Evolutionary conservation across 257 asterid genomes (phyloP).

Genomic region (Vinca minor): DNA sequence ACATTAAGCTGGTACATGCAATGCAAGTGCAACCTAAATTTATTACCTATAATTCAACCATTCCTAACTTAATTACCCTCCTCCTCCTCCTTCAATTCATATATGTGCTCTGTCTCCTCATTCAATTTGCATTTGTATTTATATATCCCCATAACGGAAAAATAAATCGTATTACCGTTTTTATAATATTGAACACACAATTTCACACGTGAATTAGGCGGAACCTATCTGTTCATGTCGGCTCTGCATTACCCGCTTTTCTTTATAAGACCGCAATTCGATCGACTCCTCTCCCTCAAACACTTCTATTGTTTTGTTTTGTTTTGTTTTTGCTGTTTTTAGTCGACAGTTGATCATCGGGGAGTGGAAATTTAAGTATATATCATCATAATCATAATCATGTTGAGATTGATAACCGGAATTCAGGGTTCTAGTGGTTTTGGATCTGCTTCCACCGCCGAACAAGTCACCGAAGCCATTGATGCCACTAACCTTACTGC

Average conservation of each 20-base stretch:
- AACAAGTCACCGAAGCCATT: conserved; percentile 49
- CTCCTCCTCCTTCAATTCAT: no score
- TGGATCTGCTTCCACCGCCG: conserved; percentile 77
- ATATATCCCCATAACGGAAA: no score
- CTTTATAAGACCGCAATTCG: background rate
- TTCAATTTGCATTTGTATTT: background rate
- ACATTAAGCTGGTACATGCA: no score
- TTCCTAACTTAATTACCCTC: no score
- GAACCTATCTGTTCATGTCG: no score
- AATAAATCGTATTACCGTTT: no score
- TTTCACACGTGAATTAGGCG: no score
- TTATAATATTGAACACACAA: no score
- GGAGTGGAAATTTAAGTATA: background rate
- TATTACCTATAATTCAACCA: background rate
- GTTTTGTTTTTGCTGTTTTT: background rate
- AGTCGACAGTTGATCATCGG: background rate
- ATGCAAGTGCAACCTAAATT: background rate
- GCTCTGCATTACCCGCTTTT: no score
- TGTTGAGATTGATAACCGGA: conserved; percentile 58
- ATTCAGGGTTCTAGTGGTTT: conserved; percentile 59
- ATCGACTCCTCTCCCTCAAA: background rate
- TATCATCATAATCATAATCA: conserved; percentile 1
- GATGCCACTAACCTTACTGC: conserved; percentile 61
- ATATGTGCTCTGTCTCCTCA: no score
- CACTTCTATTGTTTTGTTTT: no score